Evolutionary conservation across 2,329 filamentous ascomycete species (phyloP), one percentile per base, ranked within the genome.

Genomic region (Trichoderma koningii): DNA sequence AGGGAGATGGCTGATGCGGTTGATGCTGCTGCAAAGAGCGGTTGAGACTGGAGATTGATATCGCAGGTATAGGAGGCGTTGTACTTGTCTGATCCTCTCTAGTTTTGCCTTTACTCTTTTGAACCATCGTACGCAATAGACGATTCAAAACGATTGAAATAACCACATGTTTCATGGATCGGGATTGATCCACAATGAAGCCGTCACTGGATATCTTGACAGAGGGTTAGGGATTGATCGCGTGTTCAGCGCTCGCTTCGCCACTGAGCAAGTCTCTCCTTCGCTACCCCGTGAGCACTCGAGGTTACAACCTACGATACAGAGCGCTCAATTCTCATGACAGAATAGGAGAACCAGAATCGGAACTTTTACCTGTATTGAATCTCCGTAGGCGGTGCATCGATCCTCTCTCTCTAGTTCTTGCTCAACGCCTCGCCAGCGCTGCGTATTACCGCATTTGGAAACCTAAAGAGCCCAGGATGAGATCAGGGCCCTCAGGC

Each of bases 1-100:
- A 82, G 76, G 0, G 83, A 87, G 57, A 83, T 90, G 82, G 87
- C 86, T 0, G 83, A 86, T 74, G 81, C 82, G 14, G 80, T 84
- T 63, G 78, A 85, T 44, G 68, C 68, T 9, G 63, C 60, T 38
- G 62, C 53, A 12, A 63, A 62, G 38, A 55, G 17, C 30, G 34
- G 34, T 2, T 38, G 34, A 38, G 3, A 1, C 5, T 3, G 12
- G 12, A 23, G 30, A 3, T 34, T 34, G 30, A 55, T 41, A 7
- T 61, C n/a, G 9, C 5, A 15, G 42, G 2, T 7, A 26, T 41
- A 23, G 42, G 23, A 28, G 28, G 17, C 15, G 9, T 15, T 15
- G 14, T 9, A 0, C 5, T 26, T 26, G 26, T 12, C 10, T 34
- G n/a, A 3, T 52, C 10, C 26, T 7, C 19, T n/a, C 5, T 7